Conservation (phyloP, 352 stramenopile species). For the Blastocystis sp. region DNA sequence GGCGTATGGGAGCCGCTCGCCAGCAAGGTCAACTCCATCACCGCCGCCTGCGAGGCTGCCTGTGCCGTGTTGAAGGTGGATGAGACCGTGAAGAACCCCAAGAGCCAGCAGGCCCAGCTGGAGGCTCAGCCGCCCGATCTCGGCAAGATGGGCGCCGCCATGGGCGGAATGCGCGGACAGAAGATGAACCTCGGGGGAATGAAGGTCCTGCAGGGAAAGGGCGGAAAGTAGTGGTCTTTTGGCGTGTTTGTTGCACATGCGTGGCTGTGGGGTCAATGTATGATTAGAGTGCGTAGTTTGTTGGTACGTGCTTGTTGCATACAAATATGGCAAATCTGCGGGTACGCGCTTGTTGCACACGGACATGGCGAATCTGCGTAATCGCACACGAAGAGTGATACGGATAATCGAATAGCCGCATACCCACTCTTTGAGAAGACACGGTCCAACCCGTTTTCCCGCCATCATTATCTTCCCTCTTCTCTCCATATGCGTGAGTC, state of each 20-base stretch:
- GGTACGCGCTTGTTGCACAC: too few species aligned
- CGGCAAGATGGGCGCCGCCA: not conserved
- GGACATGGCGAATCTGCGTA: too few species aligned
- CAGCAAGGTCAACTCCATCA: constrained; percentile 94
- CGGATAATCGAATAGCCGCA: too few species aligned
- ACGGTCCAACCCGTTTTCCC: too few species aligned
- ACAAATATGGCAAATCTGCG: not conserved
- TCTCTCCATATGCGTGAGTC: not conserved
- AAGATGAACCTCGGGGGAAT: constrained; percentile 45
- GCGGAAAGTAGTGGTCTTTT: not conserved
- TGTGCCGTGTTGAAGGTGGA: constrained; percentile 96
- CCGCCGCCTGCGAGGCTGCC: constrained; percentile 85
- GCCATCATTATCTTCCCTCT: not conserved
- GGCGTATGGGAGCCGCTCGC: constrained; percentile 95
- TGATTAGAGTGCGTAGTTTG: not conserved
- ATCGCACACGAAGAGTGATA: too few species aligned
- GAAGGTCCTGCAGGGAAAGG: constrained; percentile 46
- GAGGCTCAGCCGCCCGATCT: constrained; percentile 14
- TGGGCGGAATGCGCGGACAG: not conserved
- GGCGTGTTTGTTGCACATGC: not conserved
- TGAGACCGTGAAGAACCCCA: constrained; percentile 93
- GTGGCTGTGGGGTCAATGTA: too few species aligned
- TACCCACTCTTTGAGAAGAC: too few species aligned
- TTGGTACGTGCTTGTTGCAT: not conserved
- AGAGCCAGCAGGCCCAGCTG: constrained; percentile 78